Conservation (phyloP, 169 alveolate genomes). For the Neospora caninum region DNA sequence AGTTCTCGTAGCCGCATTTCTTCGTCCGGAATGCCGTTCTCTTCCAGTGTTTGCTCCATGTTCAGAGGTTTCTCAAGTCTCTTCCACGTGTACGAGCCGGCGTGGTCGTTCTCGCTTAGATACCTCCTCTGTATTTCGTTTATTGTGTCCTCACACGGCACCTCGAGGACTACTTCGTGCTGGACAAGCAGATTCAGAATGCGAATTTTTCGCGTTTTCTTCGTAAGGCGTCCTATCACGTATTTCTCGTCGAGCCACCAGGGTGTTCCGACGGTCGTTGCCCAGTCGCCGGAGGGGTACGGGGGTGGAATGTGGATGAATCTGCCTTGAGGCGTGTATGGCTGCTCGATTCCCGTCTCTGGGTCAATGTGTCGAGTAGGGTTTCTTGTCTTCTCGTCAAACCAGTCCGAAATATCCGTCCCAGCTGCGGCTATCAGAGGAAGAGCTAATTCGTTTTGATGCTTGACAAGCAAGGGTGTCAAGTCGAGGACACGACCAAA, state of each 20-base stretch:
- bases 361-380: slow-evolving; percentile 88
- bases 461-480: slow-evolving; percentile 76
- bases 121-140: slow-evolving; percentile 86
- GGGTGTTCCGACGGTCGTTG: slow-evolving; percentile 76
- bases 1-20: slow-evolving; percentile 67
- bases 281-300: slow-evolving; percentile 31
- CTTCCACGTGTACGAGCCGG: slow-evolving; percentile 90
- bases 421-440: slow-evolving; percentile 93
- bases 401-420: slow-evolving; percentile 92
- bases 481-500: slow-evolving; percentile 85
- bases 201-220: slow-evolving; percentile 80
- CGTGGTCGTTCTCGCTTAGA: slow-evolving; percentile 84
- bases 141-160: slow-evolving; percentile 81
- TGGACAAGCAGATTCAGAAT: slow-evolving; percentile 85
- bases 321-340: neutral
- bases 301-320: slow-evolving; percentile 32
- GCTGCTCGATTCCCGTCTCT: slow-evolving; percentile 73
- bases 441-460: slow-evolving; percentile 74
- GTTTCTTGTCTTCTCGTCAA: slow-evolving; percentile 85
- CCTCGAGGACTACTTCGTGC: slow-evolving; percentile 83
- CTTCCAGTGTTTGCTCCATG: slow-evolving; percentile 86
- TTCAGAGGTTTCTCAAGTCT: slow-evolving; percentile 86
- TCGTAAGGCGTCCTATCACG: slow-evolving; percentile 83
- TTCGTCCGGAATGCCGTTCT: slow-evolving; percentile 85
- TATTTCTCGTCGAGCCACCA: slow-evolving; percentile 84